These are phyloP conservation scores for Gryganskiella cystojenkinii DNA, from an alignment of 192 early-diverging fungal genomes.

Conservation along the genomic window DNA sequence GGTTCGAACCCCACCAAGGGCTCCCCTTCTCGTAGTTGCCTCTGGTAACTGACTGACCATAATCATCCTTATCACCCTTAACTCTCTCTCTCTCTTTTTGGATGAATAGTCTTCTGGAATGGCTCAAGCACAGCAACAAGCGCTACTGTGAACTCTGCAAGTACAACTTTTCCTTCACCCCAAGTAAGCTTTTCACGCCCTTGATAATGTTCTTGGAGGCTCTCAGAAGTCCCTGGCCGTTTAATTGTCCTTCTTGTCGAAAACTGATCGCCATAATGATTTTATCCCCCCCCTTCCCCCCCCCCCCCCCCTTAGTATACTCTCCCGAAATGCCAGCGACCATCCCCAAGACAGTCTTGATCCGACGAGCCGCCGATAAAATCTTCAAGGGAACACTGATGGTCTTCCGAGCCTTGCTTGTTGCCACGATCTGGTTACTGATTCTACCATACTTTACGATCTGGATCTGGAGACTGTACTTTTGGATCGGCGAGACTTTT, in stretches of 20 bases:
- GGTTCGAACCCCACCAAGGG: too few relatives aligned
- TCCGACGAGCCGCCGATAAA: conserved; percentile 65
- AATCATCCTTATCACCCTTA: background rate
- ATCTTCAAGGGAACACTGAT: conserved; percentile 50
- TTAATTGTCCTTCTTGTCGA: background rate
- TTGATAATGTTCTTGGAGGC: background rate
- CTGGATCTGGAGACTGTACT: conserved; percentile 89
- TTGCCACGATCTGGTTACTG: conserved; percentile 81
- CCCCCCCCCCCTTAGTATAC: conserved; percentile 57
- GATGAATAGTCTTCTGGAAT: conserved; percentile 74
- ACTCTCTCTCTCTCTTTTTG: background rate
- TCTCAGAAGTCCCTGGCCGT: background rate
- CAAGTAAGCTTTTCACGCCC: conserved; percentile 67
- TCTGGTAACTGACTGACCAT: too few relatives aligned
- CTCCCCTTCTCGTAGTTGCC: too few relatives aligned
- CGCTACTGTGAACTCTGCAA: conserved; percentile 94
- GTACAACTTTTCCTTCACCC: conserved; percentile 87
- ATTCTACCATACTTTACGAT: conserved; percentile 84
- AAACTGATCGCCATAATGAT: too few relatives aligned
- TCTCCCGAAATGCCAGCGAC: conserved; percentile 76
- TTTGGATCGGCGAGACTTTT: conserved; percentile 77
- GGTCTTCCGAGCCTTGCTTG: conserved; percentile 68
- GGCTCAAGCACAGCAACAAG: conserved; percentile 86
- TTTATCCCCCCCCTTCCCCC: too few relatives aligned
- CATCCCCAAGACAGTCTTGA: conserved; percentile 69